Base-by-base conservation (phyloP, 306 rosid genomes). In the Betula pendula region DNA sequence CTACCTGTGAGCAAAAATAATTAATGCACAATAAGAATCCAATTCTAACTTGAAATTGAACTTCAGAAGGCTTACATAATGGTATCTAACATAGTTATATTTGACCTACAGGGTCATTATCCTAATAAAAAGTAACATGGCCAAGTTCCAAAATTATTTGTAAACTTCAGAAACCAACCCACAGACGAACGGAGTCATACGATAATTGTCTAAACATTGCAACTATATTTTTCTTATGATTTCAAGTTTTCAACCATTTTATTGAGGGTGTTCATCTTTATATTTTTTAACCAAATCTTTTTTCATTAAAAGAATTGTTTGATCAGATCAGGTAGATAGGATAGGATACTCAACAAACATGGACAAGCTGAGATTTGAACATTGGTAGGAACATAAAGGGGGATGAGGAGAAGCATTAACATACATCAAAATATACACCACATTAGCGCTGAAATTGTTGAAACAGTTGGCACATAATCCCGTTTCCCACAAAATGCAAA, bases 401-500 rank as follows among this genome's bases (percentile, higher is more conserved):
- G 33, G 31, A 58, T 24, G 38, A 58, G 66, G 66, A 19, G 38
- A 58, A 58, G 19, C 38, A n/a, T n/a, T n/a, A n/a, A n/a, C n/a
- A n/a, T n/a, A n/a, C n/a, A n/a, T n/a, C 31, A 29, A 29, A 29
- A 29, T 29, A 29, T 29, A 29, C 31, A 95, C 99, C 86, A 95
- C 99, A 73, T 95, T 95, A 83, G 97, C 99, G 70, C 97, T 95
- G 84, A 95, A 95, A 87, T 95, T 95, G 97, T 95, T 97, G 10
- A 93, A 93, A 77, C 97, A 80, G 98, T 93, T 67, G 98, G 96
- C 86, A 93, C 98, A 68, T 91, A 93, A 88, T 93, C 98, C 98
- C 91, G 88, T 88, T 85, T 72, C 38, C 83, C 87, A 81, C 77
- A 83, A 72, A 80, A 62, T 73, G 73, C 74, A 62, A 74, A 76